A percentile compares a stretch with the other conserved stretches of the same genome.
Evolutionary conservation across 192 early-diverging fungal species (phyloP).

Genomic region (Coemansia sp.): DNA sequence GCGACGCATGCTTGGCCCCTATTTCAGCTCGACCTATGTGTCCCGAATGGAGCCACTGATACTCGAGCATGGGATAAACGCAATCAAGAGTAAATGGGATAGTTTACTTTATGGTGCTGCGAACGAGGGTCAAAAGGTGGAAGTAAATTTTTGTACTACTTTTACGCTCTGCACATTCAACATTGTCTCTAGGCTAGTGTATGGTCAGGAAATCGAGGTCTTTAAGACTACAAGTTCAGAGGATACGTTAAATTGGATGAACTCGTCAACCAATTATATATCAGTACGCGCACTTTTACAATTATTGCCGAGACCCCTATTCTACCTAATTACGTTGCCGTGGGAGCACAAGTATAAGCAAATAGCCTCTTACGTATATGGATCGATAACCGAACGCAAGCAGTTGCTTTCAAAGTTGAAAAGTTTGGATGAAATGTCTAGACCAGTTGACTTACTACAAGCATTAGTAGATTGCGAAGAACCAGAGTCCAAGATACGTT

Average conservation of each 20-base stretch:
- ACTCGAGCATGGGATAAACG: constrained; percentile 12
- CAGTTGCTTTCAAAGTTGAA: constrained; percentile 13
- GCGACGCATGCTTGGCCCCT: constrained; percentile 28
- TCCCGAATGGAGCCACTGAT: constrained; percentile 33
- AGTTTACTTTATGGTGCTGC: background rate
- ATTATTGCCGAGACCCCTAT: constrained; percentile 15
- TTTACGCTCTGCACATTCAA: constrained; percentile 33
- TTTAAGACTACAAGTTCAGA: background rate
- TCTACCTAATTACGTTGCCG: constrained; percentile 17
- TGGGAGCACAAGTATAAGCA: constrained; percentile 25
- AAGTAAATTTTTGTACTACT: constrained; percentile 23
- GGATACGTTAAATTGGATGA: constrained; percentile 25
- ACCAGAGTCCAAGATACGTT: constrained; percentile 6
- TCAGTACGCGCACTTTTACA: constrained; percentile 23
- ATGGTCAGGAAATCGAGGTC: constrained; percentile 25
- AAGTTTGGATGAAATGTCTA: background rate
- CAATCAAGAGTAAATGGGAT: constrained; percentile 17
- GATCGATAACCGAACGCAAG: constrained; percentile 19
- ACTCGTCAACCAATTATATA: constrained; percentile 17
- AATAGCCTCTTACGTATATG: constrained; percentile 13
- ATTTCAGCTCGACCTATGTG: constrained; percentile 21
- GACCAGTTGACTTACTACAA: constrained; percentile 30
- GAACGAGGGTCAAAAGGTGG: background rate
- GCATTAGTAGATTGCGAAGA: constrained; percentile 40
- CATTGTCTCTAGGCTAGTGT: constrained; percentile 25